phyloP scores from a whole-genome alignment of 176 grass and related monocot species.

The Elymus sibiricus region DNA sequence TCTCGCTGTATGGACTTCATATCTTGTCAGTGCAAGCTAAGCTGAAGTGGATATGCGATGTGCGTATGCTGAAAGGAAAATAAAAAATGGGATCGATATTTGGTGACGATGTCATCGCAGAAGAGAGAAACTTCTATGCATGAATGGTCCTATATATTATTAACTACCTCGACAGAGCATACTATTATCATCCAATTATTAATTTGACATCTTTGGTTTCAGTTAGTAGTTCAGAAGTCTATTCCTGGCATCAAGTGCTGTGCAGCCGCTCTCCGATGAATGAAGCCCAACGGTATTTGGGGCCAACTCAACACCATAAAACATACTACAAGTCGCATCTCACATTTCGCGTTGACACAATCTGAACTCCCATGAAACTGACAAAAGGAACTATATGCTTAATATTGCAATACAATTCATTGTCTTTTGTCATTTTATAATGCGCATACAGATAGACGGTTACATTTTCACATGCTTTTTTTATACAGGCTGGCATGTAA shows the following conservation, averaged over 20 bases:
- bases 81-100: background rate
- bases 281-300: background rate
- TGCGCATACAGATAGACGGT: too few relatives aligned
- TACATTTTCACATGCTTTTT: too few relatives aligned
- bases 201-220: background rate
- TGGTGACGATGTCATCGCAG: background rate
- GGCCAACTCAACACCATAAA: background rate
- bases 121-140: background rate
- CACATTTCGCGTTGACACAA: background rate
- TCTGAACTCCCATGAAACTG: background rate
- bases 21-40: conserved; percentile 27
- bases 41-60: conserved; percentile 22
- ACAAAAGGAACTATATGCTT: background rate
- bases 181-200: background rate
- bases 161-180: background rate
- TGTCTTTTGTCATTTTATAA: too few relatives aligned
- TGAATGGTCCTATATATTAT: background rate
- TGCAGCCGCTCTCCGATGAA: background rate
- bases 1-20: conserved; percentile 29
- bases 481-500: background rate
- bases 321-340: background rate
- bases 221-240: conserved; percentile 4
- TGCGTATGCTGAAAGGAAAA: background rate
- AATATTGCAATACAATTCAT: too few relatives aligned
- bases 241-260: conserved; percentile 9